Percentiles rank a stretch among this genome's conserved stretches.
These are phyloP conservation scores for Rhodotorula babjevae DNA, from an alignment of 768 basidiomycete genomes.

Conservation along the genomic window DNA sequence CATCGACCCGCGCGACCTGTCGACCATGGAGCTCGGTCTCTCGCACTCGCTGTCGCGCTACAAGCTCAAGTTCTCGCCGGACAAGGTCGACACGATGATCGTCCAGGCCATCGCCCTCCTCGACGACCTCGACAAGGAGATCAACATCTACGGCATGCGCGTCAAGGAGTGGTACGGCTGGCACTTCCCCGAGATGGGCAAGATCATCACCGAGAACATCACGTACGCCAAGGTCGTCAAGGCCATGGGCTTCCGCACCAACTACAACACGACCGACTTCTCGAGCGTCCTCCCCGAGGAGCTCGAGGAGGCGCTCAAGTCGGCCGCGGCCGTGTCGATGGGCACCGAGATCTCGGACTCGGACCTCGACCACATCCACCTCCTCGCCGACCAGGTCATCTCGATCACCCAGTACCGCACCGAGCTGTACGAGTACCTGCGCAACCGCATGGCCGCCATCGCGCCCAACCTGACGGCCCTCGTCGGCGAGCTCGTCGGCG, in stretches of 20 bases:
- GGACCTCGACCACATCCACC: constrained; percentile 93
- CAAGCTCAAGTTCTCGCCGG: constrained; percentile 98
- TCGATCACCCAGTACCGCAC: constrained; percentile 89
- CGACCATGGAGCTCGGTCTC: constrained; percentile 95
- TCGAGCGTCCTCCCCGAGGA: constrained; percentile 91
- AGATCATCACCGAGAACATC: constrained; percentile 94
- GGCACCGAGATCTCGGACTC: constrained; percentile 97
- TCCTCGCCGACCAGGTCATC: constrained; percentile 96
- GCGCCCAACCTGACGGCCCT: constrained; percentile 91
- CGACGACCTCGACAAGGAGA: constrained; percentile 98
- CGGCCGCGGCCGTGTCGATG: constrained; percentile 97
- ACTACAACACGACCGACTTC: constrained; percentile 78
- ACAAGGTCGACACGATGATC: constrained; percentile 99
- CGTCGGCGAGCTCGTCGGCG: constrained; percentile 72
- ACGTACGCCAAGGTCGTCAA: constrained; percentile 94
- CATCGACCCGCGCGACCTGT: constrained; percentile 72
- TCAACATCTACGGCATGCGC: constrained; percentile 99
- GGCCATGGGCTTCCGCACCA: constrained; percentile 94
- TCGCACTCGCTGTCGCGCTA: constrained; percentile 95
- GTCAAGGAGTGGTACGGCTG: constrained; percentile 99
- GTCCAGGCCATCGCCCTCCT: constrained; percentile 96
- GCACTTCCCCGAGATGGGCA: constrained; percentile 99
- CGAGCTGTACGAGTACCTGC: constrained; percentile 91
- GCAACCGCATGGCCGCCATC: constrained; percentile 96
- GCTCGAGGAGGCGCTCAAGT: constrained; percentile 87